These are phyloP conservation scores for Carex myosuroides DNA, from an alignment of 176 grass and related monocot species.

Conservation along the genomic window DNA sequence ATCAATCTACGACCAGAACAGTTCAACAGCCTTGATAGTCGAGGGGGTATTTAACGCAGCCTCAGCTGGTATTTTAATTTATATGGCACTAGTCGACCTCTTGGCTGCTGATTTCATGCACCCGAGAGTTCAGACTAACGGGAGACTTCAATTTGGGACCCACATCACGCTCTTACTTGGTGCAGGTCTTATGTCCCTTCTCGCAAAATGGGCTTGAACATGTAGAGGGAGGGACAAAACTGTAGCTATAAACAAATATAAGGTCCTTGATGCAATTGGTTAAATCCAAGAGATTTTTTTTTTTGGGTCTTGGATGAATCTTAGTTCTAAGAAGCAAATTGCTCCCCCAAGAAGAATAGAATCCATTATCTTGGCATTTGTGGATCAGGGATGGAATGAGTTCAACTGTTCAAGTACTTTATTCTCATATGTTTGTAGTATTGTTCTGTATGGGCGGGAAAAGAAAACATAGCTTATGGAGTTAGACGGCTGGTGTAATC, in stretches of 20 bases:
- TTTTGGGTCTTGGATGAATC: conserved; percentile 21
- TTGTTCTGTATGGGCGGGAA: neutral
- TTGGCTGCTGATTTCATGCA: conserved; percentile 89
- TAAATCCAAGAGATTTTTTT: conserved; percentile 17
- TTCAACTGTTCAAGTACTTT: conserved; percentile 2
- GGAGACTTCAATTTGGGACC: conserved; percentile 64
- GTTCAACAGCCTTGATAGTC: conserved; percentile 52
- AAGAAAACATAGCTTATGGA: neutral
- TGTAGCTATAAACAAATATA: neutral
- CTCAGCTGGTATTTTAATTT: conserved; percentile 85
- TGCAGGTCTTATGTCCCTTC: conserved; percentile 78
- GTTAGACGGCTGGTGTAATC: neutral
- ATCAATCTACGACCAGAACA: conserved; percentile 58
- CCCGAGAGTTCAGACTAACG: conserved; percentile 71
- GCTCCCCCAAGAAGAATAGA: neutral
- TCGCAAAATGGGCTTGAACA: conserved; percentile 81
- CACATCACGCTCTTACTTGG: conserved; percentile 73
- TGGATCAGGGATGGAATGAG: neutral
- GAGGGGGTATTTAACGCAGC: conserved; percentile 83
- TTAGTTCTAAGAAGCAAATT: neutral
- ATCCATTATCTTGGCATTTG: neutral
- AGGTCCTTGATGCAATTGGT: neutral
- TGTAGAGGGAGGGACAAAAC: neutral
- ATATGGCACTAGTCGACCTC: conserved; percentile 95
- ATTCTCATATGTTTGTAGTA: neutral